Base-by-base conservation (phyloP, 2,329 filamentous ascomycete species). In the Colletotrichum sp. region DNA sequence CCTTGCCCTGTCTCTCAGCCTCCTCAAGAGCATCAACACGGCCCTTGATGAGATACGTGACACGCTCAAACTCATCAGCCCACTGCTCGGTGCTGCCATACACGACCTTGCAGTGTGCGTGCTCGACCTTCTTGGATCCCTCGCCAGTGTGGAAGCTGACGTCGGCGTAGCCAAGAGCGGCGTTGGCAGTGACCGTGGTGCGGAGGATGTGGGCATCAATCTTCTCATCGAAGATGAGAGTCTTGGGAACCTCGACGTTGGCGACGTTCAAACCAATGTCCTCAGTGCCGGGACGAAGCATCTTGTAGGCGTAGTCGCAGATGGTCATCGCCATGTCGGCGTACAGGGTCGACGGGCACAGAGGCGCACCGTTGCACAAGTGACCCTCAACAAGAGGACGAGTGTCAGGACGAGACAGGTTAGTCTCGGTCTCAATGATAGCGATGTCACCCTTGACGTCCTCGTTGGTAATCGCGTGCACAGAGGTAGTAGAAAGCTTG, bases 211-310 rank as follows among this genome's bases (percentile, higher is more conserved):
- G 93, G 44, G 85, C 86, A 72, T 84, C 82, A 12, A 84, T 82
- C 32, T 82, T 84, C 57, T 86, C 81, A 70, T 89, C 83, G 59
- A 90, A 88, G 76, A 96, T 93, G 76, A 96, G 87, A 39, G 93
- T 92, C 88, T 95, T 94, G 67, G 89, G 89, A 2, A 94, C 93
- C 81, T 93, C 91, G 87, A 95, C 92, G 65, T 92, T 87, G 78
- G 88, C 88, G 24, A 95, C 91, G 78, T 95, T 94, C 79, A 92
- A 86, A 26, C 91, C 91, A 24, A 92, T 87, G 36, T 89, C 87
- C 68, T 89, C 86, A 10, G 87, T 84, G 24, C 89, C 89, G 4
- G 92, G 92, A 9, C 89, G 88, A 32, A 93, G 83, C 79, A 93
- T 86, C 84, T 92, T 92, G 86, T 92, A 93, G 32, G 92, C 76